Evolutionary conservation across 192 early-diverging fungal species (phyloP).

Genomic region (Piromyces finnis): DNA sequence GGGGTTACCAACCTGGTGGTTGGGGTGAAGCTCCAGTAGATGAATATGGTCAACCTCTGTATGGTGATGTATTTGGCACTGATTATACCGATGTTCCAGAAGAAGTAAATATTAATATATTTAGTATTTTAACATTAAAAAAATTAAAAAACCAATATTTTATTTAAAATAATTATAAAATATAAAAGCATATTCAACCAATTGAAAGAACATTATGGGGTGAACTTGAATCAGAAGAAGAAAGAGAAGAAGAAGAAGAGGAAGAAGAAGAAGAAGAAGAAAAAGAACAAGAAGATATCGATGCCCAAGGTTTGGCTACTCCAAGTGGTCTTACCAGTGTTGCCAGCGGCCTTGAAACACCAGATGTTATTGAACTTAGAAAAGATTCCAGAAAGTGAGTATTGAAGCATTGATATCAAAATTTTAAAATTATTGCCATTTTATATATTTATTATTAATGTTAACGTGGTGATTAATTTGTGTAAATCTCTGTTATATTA

Average conservation of each 20-base stretch:
- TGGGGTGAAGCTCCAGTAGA: conserved; percentile 40
- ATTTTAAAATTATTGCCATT: too few species aligned
- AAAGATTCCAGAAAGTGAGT: conserved; percentile 32
- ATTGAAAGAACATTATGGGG: conserved; percentile 73
- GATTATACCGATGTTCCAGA: conserved; percentile 23
- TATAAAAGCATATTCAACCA: conserved; percentile 33
- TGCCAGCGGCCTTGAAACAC: conserved; percentile 58
- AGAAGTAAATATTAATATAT: conserved; percentile 19
- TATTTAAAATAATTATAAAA: too few species aligned
- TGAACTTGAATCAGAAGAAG: conserved; percentile 64
- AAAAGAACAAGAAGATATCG: conserved; percentile 28
- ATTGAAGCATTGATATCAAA: too few species aligned
- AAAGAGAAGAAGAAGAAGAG: conserved; percentile 30
- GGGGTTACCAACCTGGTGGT: conserved; percentile 96
- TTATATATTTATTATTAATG: too few species aligned
- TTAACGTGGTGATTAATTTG: too few species aligned
- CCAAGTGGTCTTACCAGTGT: conserved; percentile 64
- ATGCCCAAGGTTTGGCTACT: conserved; percentile 56
- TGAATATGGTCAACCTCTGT: conserved; percentile 73
- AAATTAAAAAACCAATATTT: neutral
- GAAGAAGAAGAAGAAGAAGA: conserved; percentile 59
- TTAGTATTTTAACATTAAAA: neutral
- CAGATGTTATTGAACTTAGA: conserved; percentile 71
- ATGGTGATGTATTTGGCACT: conserved; percentile 87
- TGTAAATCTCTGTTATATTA: too few species aligned